phyloP scores from a whole-genome alignment of 2,329 filamentous ascomycete species.

The Tolypocladium ovalisporum region DNA sequence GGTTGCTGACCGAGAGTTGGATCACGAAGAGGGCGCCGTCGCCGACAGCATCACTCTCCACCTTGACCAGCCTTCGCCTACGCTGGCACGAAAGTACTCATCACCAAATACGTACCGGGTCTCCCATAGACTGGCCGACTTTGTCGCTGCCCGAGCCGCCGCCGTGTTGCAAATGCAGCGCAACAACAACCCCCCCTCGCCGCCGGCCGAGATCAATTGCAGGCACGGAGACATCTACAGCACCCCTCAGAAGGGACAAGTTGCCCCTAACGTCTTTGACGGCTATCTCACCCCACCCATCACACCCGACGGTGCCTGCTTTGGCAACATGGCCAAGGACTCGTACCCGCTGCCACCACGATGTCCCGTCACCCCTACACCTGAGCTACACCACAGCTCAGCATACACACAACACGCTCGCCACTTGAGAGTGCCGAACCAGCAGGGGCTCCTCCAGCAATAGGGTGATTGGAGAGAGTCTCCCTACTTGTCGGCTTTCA shows the following conservation, averaged over 20 bases:
- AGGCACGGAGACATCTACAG: conserved; percentile 56
- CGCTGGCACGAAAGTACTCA: conserved; percentile 49
- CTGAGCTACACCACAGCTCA: conserved; percentile 29
- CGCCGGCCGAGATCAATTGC: conserved; percentile 39
- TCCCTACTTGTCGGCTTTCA: neutral
- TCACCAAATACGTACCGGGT: conserved; percentile 41
- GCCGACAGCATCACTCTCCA: conserved; percentile 48
- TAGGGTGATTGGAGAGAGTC: conserved; percentile 13
- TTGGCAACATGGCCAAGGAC: conserved; percentile 36
- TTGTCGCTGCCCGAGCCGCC: conserved; percentile 48
- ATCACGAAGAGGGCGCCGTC: conserved; percentile 58
- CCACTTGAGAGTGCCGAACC: conserved; percentile 27
- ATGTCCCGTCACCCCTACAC: conserved; percentile 53
- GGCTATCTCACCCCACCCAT: conserved; percentile 81
- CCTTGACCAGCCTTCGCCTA: conserved; percentile 46
- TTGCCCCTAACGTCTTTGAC: conserved; percentile 50
- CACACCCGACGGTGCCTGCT: conserved; percentile 60
- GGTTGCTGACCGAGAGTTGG: conserved; percentile 66
- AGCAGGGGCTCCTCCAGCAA: conserved; percentile 30
- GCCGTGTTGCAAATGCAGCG: conserved; percentile 30
- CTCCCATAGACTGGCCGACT: conserved; percentile 44
- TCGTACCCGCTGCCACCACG: conserved; percentile 37
- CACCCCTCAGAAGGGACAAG: conserved; percentile 69
- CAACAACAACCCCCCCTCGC: conserved; percentile 44
- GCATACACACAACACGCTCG: conserved; percentile 22